Conservation (phyloP, 1,284 basidiomycete species). For the Irpex sp. region DNA sequence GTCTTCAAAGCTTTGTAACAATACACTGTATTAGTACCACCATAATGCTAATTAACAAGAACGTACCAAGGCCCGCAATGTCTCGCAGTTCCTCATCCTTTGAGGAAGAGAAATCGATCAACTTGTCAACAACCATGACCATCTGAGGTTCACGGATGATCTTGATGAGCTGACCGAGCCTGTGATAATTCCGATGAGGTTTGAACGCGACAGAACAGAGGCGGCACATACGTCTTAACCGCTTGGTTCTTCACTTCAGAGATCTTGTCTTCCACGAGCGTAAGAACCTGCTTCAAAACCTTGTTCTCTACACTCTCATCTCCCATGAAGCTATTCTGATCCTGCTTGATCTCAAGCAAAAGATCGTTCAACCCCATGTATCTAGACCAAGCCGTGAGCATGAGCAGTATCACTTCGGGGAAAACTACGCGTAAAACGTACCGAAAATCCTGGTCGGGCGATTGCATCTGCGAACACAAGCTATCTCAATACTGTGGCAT, state of each 20-base stretch:
- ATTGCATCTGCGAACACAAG: conserved; percentile 62
- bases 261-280: conserved; percentile 88
- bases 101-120: conserved; percentile 81
- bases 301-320: conserved; percentile 84
- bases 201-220: not conserved
- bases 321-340: conserved; percentile 65
- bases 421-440: conserved; percentile 28
- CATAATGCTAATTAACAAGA: not conserved
- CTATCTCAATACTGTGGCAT: not conserved
- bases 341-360: conserved; percentile 79
- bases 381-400: conserved; percentile 38
- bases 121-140: conserved; percentile 82
- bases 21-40: conserved; percentile 1
- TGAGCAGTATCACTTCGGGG: conserved; percentile 15
- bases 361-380: conserved; percentile 95
- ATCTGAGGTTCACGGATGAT: conserved; percentile 81
- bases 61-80: conserved; percentile 87
- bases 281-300: conserved; percentile 76
- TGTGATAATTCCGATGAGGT: conserved; percentile 27
- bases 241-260: conserved; percentile 98
- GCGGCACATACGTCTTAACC: conserved; percentile 76
- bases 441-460: conserved; percentile 81
- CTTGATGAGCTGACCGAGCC: conserved; percentile 84
- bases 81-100: conserved; percentile 90
- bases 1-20: conserved; percentile 79